A percentile compares a stretch with the other conserved stretches of the same genome.
These are phyloP conservation scores for Senecio squalidus DNA, from an alignment of 140 eudicot genomes.

Conservation along the genomic window DNA sequence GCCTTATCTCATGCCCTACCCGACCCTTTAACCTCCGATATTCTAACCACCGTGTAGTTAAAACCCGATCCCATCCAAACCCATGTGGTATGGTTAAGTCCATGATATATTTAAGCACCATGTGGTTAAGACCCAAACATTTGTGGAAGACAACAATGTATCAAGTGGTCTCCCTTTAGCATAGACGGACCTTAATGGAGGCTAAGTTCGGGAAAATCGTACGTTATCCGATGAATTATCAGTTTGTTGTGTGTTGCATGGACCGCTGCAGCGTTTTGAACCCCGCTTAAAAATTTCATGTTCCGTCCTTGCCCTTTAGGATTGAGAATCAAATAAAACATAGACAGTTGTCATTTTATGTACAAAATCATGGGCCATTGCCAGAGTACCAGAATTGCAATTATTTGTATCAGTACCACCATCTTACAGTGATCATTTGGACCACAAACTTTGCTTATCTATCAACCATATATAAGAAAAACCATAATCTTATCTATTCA, in stretches of 20 bases:
- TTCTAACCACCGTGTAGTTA: background rate
- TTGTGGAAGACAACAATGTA: background rate
- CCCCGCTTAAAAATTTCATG: no score
- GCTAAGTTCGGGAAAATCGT: no score
- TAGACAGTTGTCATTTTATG: slow-evolving; percentile 20
- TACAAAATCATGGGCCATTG: slow-evolving; percentile 21
- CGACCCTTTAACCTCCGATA: no score
- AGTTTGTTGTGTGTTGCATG: no score
- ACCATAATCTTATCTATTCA: slow-evolving; percentile 22
- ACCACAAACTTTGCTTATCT: slow-evolving; percentile 26
- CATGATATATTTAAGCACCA: background rate
- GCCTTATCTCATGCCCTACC: no score
- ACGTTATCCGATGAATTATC: no score
- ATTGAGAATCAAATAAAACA: background rate
- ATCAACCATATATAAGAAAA: slow-evolving; percentile 20
- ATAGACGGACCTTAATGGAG: no score
- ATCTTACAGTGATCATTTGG: slow-evolving; percentile 27
- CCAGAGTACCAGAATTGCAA: slow-evolving; percentile 6
- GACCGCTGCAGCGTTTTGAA: no score
- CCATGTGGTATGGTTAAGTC: no score
- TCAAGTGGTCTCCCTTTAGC: background rate
- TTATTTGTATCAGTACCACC: slow-evolving; percentile 16
- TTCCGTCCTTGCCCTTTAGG: no score
- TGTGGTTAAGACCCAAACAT: background rate
- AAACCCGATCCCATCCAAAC: no score